Evolutionary conservation across 176 grass and related monocot species (phyloP).

Genomic region (sorghum (Sorghum bicolor)): DNA sequence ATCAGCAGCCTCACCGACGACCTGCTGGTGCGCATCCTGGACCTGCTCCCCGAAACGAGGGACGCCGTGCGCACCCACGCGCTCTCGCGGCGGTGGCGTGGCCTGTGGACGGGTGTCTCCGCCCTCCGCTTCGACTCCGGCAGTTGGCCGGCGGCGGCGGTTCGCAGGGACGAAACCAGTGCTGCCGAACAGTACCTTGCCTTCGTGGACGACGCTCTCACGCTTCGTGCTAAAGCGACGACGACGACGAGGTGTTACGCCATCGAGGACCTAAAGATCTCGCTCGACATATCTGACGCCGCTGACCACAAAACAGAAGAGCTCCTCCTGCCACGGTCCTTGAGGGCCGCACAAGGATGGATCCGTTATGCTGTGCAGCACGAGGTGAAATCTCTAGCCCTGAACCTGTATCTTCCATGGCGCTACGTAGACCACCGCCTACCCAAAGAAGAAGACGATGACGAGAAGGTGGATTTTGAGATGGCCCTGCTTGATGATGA

Average conservation of each 20-base stretch:
- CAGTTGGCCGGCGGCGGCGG: too few species aligned
- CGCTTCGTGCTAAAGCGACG: not conserved
- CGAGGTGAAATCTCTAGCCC: not conserved
- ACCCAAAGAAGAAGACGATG: too few species aligned
- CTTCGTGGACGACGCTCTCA: too few species aligned
- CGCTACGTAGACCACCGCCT: too few species aligned
- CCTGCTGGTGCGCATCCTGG: not conserved
- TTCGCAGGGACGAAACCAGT: too few species aligned
- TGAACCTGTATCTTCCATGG: not conserved
- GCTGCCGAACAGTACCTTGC: too few species aligned
- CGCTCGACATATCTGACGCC: too few species aligned
- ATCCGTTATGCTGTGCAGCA: not conserved
- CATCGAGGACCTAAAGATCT: not conserved
- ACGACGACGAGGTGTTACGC: too few species aligned
- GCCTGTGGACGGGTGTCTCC: not conserved
- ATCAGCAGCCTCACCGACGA: not conserved
- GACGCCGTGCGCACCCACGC: not conserved
- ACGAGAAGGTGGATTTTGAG: too few species aligned
- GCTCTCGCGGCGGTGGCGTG: not conserved
- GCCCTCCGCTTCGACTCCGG: not conserved
- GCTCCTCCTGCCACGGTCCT: rapidly evolving
- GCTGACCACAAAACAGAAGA: too few species aligned
- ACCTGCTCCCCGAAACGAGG: not conserved
- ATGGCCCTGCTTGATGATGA: not conserved
- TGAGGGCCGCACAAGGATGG: not conserved